Evolutionary conservation across 805 yeast genomes (phyloP), one percentile per base, ranked within the genome.

Genomic region (Candida namnaoensis): DNA sequence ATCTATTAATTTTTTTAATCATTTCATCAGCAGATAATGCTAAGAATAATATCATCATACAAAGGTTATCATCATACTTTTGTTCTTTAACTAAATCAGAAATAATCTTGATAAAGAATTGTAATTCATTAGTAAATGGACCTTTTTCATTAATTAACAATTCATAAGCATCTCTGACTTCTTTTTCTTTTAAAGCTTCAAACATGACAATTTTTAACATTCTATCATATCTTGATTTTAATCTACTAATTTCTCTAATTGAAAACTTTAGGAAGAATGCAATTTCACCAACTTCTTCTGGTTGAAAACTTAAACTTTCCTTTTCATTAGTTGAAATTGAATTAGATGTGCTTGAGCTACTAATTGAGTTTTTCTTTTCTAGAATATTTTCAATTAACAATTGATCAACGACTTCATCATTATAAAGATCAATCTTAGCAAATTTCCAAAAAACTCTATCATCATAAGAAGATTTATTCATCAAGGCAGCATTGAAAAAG

Each of bases 241-340:
- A 66, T 5, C 48, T 50, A 4, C 47, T 48, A 15, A 78, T 53
- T 47, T 77, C 80, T 9, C 60, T 57, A 23, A 57, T 42, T 0
- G 81, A 69, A 44, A 64, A 76, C 33, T 63, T 64, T 28, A 77
- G 47, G 47, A 78, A 78, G 32, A 65, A 64, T 38, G 67, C 71
- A 41, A 73, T 70, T 37, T 76, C 79, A 12, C 60, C 57, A 25
- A 68, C 53, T 38, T 65, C 66, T 34, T 68, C 70, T 5, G 64
- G 64, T 15, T 51, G 57, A 4, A 65, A 27, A 25, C 45, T 45
- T 26, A 51, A 39, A 3, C 44, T 45, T 19, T 44, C 46, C 19
- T 39, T 44, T 23, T 44, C 45, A 11, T n/a, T 15, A 4, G 4
- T 19, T 13, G 32, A 26, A 7, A 7, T 8, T 7, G 8, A 8